Evolutionary conservation across 192 early-diverging fungal genomes (phyloP), one percentile per base, ranked within the genome.

Genomic region (Backusella sp.): DNA sequence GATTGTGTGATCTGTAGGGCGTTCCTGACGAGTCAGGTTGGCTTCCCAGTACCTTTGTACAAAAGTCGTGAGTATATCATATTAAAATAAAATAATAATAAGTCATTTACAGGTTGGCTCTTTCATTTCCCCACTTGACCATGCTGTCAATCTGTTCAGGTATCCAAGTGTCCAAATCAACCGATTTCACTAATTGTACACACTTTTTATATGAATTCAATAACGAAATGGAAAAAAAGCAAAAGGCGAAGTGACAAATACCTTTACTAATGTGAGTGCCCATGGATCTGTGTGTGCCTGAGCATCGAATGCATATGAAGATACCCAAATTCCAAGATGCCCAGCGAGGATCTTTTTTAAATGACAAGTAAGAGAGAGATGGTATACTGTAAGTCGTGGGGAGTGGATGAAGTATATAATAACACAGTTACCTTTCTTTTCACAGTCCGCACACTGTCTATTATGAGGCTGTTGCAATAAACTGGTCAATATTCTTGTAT

Each of bases 91-190:
- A 2, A 15, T 12, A 34, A n/a, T n/a, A 21, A 52, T 8, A 76
- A 79, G 3, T 32, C 32, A 32, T 32, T 83, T 85, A 91, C 90
- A 81, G 77, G 49, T 86, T 84, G 17, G 88, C 88, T 73, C 83
- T 88, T 42, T 77, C 87, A 76, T 95, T 95, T 66, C 93, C 93
- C 93, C 93, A 93, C 30, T 84, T 82, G 32, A 87, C 83, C 91
- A 95, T 93, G 73, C 84, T 92, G 70, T 89, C 88, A 41, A 95
- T 85, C 80, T 95, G 92, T 32, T 93, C 91, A 21, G 85, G 85
- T 44, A 91, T 91, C 93, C 93, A 95, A 28, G 88, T 86, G 78
- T 95, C 92, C 75, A 95, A 78, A 83, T 95, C 93, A 8, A 92
- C 91, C 46, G 89, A 91, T 78, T 95, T 95, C 8, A 95, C 93